Percentiles rank a stretch among this genome's conserved stretches.
Conservation (phyloP, 352 stramenopile genomes). For the Hyaloperonospora brassicae region DNA sequence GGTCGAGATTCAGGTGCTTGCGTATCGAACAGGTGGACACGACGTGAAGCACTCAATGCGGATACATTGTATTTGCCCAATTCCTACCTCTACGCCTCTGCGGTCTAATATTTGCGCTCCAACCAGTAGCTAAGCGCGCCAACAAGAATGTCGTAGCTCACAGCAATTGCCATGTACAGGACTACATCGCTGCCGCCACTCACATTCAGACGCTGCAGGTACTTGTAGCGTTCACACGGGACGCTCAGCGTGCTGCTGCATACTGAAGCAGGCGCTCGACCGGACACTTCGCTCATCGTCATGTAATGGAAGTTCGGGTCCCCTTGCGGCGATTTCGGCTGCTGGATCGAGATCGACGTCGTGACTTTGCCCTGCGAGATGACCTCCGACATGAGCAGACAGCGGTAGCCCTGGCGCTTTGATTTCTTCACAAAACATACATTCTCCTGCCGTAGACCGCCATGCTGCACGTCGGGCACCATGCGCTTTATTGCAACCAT, state of each 20-base stretch:
- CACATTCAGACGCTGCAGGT: conserved; percentile 67
- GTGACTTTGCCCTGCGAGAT: conserved; percentile 75
- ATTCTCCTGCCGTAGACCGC: conserved; percentile 55
- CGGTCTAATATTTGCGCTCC: conserved; percentile 40
- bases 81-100: too few species aligned
- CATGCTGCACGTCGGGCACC: conserved; percentile 44
- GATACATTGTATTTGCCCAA: too few species aligned
- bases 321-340: conserved; percentile 37
- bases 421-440: conserved; percentile 79
- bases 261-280: conserved; percentile 42
- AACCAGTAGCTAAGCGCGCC: conserved; percentile 65
- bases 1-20: background rate
- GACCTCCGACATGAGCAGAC: conserved; percentile 72
- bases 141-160: conserved; percentile 74
- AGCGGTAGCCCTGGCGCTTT: conserved; percentile 56
- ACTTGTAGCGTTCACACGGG: conserved; percentile 52
- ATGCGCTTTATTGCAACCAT: conserved; percentile 70
- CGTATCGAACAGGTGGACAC: conserved; percentile 1
- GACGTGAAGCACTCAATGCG: too few species aligned
- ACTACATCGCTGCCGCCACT: conserved; percentile 68
- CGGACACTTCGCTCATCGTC: conserved; percentile 71
- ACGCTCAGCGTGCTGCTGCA: conserved; percentile 73
- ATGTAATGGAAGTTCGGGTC: conserved; percentile 64
- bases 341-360: conserved; percentile 62
- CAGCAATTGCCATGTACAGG: conserved; percentile 57